Evolutionary conservation across 441 rosid species (phyloP), one percentile per base, ranked within the genome.

Genomic region (Capsella rubella): DNA sequence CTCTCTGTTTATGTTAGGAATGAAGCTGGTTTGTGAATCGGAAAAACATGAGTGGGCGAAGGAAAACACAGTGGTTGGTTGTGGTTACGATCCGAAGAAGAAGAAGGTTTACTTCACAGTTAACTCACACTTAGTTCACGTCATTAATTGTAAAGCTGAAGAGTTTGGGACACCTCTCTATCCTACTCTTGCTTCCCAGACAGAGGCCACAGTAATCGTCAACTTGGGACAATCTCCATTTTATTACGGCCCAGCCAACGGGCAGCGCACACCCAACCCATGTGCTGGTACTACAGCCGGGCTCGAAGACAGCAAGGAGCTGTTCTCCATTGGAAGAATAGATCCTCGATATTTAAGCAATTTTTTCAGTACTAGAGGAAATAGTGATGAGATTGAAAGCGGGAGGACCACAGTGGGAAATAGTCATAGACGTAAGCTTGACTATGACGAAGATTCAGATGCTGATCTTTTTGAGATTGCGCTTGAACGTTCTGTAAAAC

Each of bases 241-340:
- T 71, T 34, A 35, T 69, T 85, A 81, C 25, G 42, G 69, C n/a
- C 83, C 84, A 1, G 86, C 88, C 2, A 85, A 85, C 8, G 42
- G n/a, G 4, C 83, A 77, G 4, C 80, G 86, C 31, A 77, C 80
- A n/a, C 69, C 88, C 2, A 82, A 85, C 54, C 86, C 88, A 1
- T 75, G 80, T 78, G 83, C 73, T 40, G 82, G 91, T 45, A 85
- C 90, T 40, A 79, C 86, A 8, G 80, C 83, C 21, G 99, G 88
- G 10, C 87, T 87, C 32, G 99, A 88, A 8, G 97, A 92, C 45
- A 92, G 99, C 76, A 89, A 73, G 80, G 97, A 95, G 74, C 85
- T 95, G 0, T 95, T 95, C 74, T 95, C 99, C 6, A 95, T 95
- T 86, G 99, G 97, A 57, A 92, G 99, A 82, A 84, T 95, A 15